Conservation (phyloP, 2,329 filamentous ascomycete species). For the Mycosphaerella sp. region DNA sequence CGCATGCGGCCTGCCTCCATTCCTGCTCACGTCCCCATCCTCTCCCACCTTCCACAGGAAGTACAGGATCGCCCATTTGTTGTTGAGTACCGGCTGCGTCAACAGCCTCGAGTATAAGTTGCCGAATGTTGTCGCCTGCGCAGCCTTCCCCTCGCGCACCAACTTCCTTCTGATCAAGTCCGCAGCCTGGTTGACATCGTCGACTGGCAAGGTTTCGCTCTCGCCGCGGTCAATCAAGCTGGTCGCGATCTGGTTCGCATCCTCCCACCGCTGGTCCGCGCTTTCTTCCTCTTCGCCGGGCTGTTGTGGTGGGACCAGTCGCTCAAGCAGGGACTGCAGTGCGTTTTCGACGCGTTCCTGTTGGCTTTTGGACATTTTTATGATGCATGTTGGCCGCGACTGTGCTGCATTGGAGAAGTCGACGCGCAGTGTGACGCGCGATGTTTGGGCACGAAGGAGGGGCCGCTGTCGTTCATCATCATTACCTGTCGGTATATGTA, state of each 20-base stretch:
- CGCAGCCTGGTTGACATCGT: conserved; percentile 83
- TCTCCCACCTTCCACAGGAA: conserved; percentile 74
- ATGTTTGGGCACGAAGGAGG: conserved; percentile 1
- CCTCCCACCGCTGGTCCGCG: conserved; percentile 62
- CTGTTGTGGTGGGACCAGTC: conserved; percentile 59
- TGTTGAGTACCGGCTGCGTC: conserved; percentile 82
- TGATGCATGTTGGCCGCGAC: conserved; percentile 5
- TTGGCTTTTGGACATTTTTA: conserved; percentile 8
- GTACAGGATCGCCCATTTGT: conserved; percentile 96
- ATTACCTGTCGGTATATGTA: too few species aligned
- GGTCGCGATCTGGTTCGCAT: conserved; percentile 48
- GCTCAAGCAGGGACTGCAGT: conserved; percentile 70
- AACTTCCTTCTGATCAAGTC: conserved; percentile 88
- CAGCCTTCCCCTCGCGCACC: conserved; percentile 64
- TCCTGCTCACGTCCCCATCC: conserved; percentile 10
- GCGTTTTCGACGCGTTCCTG: conserved; percentile 65
- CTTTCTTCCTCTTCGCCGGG: conserved; percentile 60
- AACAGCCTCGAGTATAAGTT: conserved; percentile 86
- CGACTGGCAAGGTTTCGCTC: conserved; percentile 49
- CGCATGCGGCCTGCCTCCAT: conserved; percentile 4
- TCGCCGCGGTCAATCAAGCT: conserved; percentile 39
- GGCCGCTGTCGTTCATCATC: not conserved
- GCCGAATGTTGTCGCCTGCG: conserved; percentile 74
- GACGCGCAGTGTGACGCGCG: conserved; percentile 1
- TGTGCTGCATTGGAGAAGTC: not conserved